phyloP scores from a whole-genome alignment of 345 rosid species.

The Aethionema arabicum region DNA sequence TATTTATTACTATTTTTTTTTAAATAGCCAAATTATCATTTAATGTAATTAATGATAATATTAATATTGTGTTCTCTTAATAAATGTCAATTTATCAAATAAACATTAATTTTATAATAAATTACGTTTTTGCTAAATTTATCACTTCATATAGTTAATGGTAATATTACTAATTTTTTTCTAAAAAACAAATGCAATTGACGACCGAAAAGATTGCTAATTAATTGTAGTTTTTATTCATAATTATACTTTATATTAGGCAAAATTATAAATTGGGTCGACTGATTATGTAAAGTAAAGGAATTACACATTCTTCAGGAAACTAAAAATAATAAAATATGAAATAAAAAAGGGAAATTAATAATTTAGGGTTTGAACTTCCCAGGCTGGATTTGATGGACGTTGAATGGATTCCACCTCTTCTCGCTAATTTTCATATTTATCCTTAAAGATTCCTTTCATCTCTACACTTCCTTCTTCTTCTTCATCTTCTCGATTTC shows the following conservation, averaged over 20 bases:
- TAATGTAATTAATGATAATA: too few species aligned
- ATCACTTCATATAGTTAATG: too few species aligned
- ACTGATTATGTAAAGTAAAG: neutral
- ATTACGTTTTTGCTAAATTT: too few species aligned
- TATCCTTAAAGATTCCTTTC: constrained; percentile 17
- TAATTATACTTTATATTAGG: neutral
- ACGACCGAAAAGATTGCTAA: too few species aligned
- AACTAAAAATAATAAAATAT: neutral
- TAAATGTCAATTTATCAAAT: too few species aligned
- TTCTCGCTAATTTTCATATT: constrained; percentile 6
- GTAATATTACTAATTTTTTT: too few species aligned
- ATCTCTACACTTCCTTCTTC: constrained; percentile 1
- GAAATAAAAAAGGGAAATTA: neutral
- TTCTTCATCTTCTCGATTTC: neutral
- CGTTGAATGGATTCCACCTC: constrained; percentile 33
- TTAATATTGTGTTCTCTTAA: too few species aligned
- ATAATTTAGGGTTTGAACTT: constrained; percentile 26
- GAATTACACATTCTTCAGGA: constrained; percentile 9
- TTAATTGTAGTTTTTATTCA: too few species aligned
- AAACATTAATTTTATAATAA: too few species aligned
- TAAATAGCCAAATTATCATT: too few species aligned
- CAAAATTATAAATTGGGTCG: neutral
- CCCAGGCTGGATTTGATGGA: constrained; percentile 38
- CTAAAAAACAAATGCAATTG: too few species aligned
- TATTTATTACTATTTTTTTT: too few species aligned